Base-by-base conservation (phyloP, 495 filamentous ascomycete species). In the Aspergillus bertholletiae region DNA sequence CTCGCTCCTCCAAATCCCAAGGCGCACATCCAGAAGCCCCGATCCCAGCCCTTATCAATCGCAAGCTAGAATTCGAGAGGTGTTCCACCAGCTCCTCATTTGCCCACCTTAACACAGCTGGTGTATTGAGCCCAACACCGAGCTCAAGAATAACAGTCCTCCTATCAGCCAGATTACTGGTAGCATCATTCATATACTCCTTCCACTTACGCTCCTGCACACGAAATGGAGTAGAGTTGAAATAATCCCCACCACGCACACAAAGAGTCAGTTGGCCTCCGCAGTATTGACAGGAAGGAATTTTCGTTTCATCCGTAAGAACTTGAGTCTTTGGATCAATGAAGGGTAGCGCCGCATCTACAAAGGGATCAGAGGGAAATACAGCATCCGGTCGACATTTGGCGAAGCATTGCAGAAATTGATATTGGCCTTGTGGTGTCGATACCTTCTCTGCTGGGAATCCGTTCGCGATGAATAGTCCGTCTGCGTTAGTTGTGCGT, bases 71-170 rank as follows among this genome's bases (percentile, higher is more conserved):
- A 43, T 28, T 51, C 23, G 46, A 11, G 17, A n/a, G 2, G 2
- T 46, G 22, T 15, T 57, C 46, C 2, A 69, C 56, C 18, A 63
- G 23, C 39, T 64, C 57, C 34, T 69, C 63, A 54, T 66, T 65
- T 18, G 59, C 54, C 62, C 63, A 65, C 22, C 65, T 44, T 43
- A 68, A 23, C 13, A 68, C 65, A 24, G 48, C 60, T 2, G 65
- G 65, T 0, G 65, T 68, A 35, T 65, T 65, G 41, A 68, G 21
- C 11, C 63, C 65, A 21, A 63, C 65, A 0, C 65, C 65, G 18
- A 68, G 24, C 49, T 68, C 65, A 8, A 68, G 51, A 43, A 66
- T 49, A 2, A 68, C 65, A 7, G 49, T 43, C 0, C 9, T 40
- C 3, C 34, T 22, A 5, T 9, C 23, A 9, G 9, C 5, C 5